phyloP scores from a whole-genome alignment of 768 basidiomycete genomes.

The Boletus patriciae region DNA sequence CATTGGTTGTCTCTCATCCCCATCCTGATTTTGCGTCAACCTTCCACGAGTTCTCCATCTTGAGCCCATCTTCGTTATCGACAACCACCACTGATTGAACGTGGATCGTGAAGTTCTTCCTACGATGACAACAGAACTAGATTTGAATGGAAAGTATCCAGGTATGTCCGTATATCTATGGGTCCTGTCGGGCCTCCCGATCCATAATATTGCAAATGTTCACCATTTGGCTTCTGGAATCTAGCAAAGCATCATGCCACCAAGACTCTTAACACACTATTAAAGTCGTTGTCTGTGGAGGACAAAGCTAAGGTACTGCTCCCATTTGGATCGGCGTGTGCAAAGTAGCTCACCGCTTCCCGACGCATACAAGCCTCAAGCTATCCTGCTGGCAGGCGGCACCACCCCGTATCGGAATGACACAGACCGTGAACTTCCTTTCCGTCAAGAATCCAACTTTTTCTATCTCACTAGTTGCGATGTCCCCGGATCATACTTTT shows the following conservation, averaged over 20 bases:
- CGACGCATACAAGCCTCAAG: slow-evolving; percentile 54
- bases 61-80: neutral
- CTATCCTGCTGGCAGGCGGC: slow-evolving; percentile 67
- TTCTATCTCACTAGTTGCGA: slow-evolving; percentile 82
- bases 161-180: slow-evolving; percentile 11
- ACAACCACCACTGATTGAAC: neutral
- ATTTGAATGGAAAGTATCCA: slow-evolving; percentile 22
- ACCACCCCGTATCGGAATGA: slow-evolving; percentile 68
- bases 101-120: neutral
- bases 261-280: slow-evolving; percentile 54
- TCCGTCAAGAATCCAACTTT: slow-evolving; percentile 83
- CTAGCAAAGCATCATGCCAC: slow-evolving; percentile 52
- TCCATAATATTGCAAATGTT: neutral
- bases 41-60: too few species aligned
- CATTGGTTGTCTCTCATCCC: neutral
- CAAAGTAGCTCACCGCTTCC: neutral
- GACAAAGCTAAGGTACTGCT: slow-evolving; percentile 53
- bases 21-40: too few species aligned
- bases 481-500: slow-evolving; percentile 67
- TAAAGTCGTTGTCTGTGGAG: slow-evolving; percentile 46
- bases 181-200: neutral
- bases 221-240: neutral
- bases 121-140: slow-evolving; percentile 6
- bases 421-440: slow-evolving; percentile 79
- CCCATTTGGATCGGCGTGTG: neutral